Base-by-base conservation (phyloP, 306 rosid genomes). In the Comarum palustre region DNA sequence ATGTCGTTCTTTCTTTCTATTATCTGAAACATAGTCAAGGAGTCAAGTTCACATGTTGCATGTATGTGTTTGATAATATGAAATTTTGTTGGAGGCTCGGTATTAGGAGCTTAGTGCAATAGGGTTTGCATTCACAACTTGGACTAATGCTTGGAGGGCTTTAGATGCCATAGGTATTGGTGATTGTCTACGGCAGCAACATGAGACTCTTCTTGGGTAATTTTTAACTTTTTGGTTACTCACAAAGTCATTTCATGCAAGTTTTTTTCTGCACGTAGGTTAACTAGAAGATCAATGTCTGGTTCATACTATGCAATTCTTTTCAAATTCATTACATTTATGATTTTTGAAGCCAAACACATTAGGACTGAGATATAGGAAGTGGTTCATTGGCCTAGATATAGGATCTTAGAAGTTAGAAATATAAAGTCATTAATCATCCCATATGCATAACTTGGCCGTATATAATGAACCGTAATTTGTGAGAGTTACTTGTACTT, bases 121-220 rank as follows among this genome's bases (percentile, higher is more conserved):
- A 29, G 97, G 98, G 0, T 90, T 77, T 82, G 90, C 97, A 22
- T 59, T 93, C 16, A 2, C 75, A 22, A n/a, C 38, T 25, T 93
- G 92, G 93, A 68, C 77, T 3, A 90, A 93, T 82, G 97, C 83
- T 55, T 93, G 97, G 97, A 89, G 74, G 69, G 98, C 92, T 8
- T 85, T 93, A 69, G 92, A 93, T 61, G 93, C 87, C 36, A 52
- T 89, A 66, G 96, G 89, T 59, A 32, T 86, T 54, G 91, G 84
- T 29, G 74, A 76, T 61, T 47, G 78, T 52, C 93, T 93, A 12
- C 87, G 96, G 43, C 79, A 27, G 11, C 78, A 80, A 52, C 96
- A 90, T 55, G 25, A 51, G 0, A 80, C 11, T 12, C 76, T 92
- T 67, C 3, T 34, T 29, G 86, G 95, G 96, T 89, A 82, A 68